Base-by-base conservation (phyloP, 2,329 filamentous ascomycete genomes). In the Magnaporthiopsis incrustans region DNA sequence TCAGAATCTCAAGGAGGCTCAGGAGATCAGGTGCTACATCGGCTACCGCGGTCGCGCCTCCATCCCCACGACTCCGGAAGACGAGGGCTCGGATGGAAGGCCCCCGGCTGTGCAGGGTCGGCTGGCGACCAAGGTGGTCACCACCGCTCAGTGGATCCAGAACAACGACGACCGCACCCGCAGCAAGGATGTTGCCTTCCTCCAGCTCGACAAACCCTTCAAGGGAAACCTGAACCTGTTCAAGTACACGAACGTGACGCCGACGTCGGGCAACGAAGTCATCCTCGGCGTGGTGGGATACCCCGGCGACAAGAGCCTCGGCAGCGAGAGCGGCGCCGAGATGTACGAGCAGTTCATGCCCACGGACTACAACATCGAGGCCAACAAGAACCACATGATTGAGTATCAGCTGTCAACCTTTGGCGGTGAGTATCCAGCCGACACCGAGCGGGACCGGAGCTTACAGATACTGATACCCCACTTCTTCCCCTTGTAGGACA, bases 241-340 rank as follows among this genome's bases (percentile, higher is more conserved):
- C 44, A 65, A 35, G 25, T 73, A 66, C 57, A 44, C 60, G 3
- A 11, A 62, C 18, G 72, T 69, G 1, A 73, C 70, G 1, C 69
- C 69, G 2, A 6, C 27, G 2, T 53, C 57, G 14, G 65, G 25
- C 2, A 57, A 60, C 0, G 30, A 64, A 6, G 44, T 65, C 3
- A 4, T 18, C 3, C 56, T 76, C 14, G 74, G 73, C 1, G 66
- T 77, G 11, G 70, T 76, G 25, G 74, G 73, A 22, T 77, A 77
- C 63, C 74, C 74, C 2, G 72, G 68, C 10, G 73, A 75, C 58
- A 66, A 68, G 60, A 63, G 6, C 3, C 63, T 71, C 26, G 62
- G 63, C 15, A 61, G 66, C 18, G 66, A 76, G 56, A 64, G 64
- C 1, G 74, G 74, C n/a, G 73, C 69, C 10, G 65, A 71, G 64